phyloP scores from a whole-genome alignment of 306 rosid species.

The Medicago ruthenica region DNA sequence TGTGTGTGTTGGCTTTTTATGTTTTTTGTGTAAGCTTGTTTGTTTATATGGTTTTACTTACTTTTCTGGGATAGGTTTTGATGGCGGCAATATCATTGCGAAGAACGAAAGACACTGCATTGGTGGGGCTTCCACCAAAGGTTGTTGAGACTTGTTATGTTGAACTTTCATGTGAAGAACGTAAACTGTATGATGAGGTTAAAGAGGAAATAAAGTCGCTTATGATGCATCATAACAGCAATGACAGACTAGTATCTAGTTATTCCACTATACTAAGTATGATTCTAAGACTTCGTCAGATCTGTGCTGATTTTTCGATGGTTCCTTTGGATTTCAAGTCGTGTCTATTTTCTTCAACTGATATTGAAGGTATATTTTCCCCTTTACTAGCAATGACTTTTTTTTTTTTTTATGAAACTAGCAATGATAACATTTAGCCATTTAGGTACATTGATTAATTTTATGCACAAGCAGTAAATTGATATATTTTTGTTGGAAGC shows the following conservation, averaged over 20 bases:
- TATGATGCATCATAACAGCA: slow-evolving; percentile 37
- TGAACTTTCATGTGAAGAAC: slow-evolving; percentile 75
- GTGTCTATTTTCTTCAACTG: slow-evolving; percentile 47
- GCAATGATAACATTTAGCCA: too few relatives aligned
- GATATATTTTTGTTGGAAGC: too few relatives aligned
- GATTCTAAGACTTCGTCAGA: slow-evolving; percentile 79
- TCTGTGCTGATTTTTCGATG: slow-evolving; percentile 71
- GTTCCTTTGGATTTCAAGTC: slow-evolving; percentile 68
- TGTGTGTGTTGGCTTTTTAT: background rate
- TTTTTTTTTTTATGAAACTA: too few relatives aligned
- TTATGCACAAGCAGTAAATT: too few relatives aligned
- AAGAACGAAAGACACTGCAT: slow-evolving; percentile 69
- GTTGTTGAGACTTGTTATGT: slow-evolving; percentile 62
- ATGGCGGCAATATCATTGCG: slow-evolving; percentile 81
- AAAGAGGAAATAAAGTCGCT: slow-evolving; percentile 53
- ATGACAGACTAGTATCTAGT: slow-evolving; percentile 41
- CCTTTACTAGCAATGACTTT: too few relatives aligned
- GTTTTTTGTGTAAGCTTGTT: slow-evolving; percentile 4
- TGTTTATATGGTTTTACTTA: slow-evolving; percentile 10
- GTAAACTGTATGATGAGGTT: slow-evolving; percentile 65
- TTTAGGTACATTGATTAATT: too few relatives aligned
- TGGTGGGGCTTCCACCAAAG: slow-evolving; percentile 74
- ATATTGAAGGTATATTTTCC: slow-evolving; percentile 64
- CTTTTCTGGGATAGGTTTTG: slow-evolving; percentile 52
- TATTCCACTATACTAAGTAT: slow-evolving; percentile 63